Conservation (phyloP, 2,329 filamentous ascomycete genomes). For the Bipolaris cookei region DNA sequence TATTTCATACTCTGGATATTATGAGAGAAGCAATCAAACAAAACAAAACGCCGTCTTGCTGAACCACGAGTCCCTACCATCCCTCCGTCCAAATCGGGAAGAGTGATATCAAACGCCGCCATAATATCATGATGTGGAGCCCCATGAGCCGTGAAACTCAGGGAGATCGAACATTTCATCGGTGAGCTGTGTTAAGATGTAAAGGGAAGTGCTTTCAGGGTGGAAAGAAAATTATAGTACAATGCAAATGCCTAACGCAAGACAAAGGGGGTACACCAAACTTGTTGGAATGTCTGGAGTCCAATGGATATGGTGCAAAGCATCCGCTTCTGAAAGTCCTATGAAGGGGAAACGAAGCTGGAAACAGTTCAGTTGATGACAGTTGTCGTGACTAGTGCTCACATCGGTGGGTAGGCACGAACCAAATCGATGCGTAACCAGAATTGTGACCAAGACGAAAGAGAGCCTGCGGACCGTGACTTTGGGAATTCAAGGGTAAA, state of each 20-base stretch:
- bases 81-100: neutral
- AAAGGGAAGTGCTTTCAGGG: neutral
- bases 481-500: neutral
- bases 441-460: neutral
- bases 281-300: neutral
- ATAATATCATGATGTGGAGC: neutral
- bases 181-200: neutral
- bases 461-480: neutral
- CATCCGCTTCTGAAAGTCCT: neutral
- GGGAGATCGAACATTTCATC: neutral
- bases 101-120: neutral
- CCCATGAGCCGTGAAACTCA: neutral
- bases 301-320: slow-evolving; percentile 1
- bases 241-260: neutral
- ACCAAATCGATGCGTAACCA: slow-evolving; percentile 24
- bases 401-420: slow-evolving; percentile 9
- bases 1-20: neutral
- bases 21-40: neutral
- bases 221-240: neutral
- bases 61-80: neutral
- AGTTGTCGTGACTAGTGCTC: slow-evolving; percentile 9
- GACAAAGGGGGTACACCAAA: neutral
- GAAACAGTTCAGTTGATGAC: slow-evolving; percentile 4
- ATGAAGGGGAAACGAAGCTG: slow-evolving; percentile 1
- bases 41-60: neutral